Percentiles rank a stretch among this genome's conserved stretches.
These are phyloP conservation scores for Tulasnella sp. DNA, from an alignment of 768 basidiomycete genomes.

Conservation along the genomic window DNA sequence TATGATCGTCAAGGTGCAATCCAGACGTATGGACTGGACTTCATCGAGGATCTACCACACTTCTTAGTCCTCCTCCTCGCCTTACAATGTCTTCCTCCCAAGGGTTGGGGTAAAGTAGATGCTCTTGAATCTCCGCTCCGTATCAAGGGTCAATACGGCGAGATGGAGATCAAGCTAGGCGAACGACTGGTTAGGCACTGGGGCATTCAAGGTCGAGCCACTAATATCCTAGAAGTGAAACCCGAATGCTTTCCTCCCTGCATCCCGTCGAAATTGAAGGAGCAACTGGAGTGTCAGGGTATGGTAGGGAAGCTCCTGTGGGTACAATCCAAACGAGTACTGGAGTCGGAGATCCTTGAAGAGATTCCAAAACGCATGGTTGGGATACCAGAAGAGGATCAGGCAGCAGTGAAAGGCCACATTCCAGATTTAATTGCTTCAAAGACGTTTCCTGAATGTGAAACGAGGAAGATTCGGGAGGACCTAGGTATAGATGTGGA, in stretches of 20 bases:
- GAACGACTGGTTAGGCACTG: not conserved
- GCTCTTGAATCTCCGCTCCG: too few species aligned
- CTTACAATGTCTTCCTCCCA: not conserved
- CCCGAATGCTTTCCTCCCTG: too few species aligned
- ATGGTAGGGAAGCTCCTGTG: too few species aligned
- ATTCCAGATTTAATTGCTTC: not conserved
- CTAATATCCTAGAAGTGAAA: too few species aligned
- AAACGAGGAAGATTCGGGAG: not conserved
- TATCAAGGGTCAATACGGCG: not conserved
- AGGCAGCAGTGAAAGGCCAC: not conserved
- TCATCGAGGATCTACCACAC: not conserved
- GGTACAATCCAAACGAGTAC: too few species aligned
- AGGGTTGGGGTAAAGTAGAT: not conserved
- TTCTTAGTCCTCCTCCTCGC: conserved; percentile 2
- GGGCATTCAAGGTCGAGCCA: not conserved
- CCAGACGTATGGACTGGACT: not conserved
- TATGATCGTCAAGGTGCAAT: conserved; percentile 3
- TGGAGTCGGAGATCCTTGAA: not conserved
- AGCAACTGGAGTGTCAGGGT: too few species aligned
- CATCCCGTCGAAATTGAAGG: too few species aligned
- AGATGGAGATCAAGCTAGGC: not conserved
- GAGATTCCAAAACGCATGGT: not conserved
- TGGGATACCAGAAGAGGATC: not conserved
- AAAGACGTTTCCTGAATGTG: not conserved
- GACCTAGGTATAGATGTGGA: too few species aligned